Evolutionary conservation across 2,329 filamentous ascomycete species (phyloP), one percentile per base, ranked within the genome.

Genomic region (Monilinia fructicola): DNA sequence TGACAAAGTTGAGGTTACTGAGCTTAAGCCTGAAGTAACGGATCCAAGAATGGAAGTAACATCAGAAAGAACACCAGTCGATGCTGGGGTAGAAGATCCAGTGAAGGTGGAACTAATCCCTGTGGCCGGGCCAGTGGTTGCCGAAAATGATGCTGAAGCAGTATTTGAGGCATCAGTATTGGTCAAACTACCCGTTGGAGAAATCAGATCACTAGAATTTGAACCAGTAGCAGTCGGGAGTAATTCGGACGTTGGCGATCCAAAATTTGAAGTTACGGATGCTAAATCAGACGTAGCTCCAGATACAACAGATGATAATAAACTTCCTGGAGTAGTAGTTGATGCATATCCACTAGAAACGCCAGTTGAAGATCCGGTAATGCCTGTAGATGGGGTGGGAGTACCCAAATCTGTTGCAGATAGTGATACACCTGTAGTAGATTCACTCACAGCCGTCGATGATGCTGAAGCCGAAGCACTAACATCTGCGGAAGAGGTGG

Each of bases 41-140:
- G 60, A 54, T 46, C 60, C 60, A 35, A 54, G n/a, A 64, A 35
- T 28, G 5, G 62, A 58, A 48, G 28, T 46, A 44, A 64, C 31
- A 56, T n/a, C 40, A 16, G 62, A 18, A 21, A 58, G 28, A 46
- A 64, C 40, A 21, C 46, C 46, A 28, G 59, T 38, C 11, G 31
- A 40, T 48, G 18, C 31, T 59, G 56, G 18, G 11, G 42, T 18
- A 40, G 31, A n/a, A 23, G 46, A 38, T 40, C 5, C 46, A 52
- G 59, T 50, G 14, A 7, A 12, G 9, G 52, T 64, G 28, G 42
- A 40, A 26, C 23, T 52, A 18, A 50, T 35, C 38, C 50, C 50
- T 18, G 66, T 65, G 4, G 16, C 40, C 40, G 67, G 58, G 9
- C 64, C 58, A 21, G 46, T 68, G 38, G 64, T 62, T 31, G 64